These are phyloP conservation scores for Megacollybia marginata DNA, from an alignment of 768 basidiomycete genomes.

Conservation along the genomic window DNA sequence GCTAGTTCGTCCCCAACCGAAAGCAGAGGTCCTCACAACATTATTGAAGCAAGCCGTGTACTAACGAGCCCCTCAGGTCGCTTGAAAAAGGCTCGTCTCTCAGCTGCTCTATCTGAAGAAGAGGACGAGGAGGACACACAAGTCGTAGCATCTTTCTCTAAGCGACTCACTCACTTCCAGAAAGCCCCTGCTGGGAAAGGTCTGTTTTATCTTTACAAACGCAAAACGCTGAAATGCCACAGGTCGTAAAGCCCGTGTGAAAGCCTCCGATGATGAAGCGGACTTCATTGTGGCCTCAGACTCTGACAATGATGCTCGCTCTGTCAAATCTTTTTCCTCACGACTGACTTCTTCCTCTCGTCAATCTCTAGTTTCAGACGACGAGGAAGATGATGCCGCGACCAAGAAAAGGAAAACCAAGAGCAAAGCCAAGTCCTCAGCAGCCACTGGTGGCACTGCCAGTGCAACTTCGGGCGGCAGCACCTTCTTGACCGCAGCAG, in stretches of 20 bases:
- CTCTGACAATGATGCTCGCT: conserved; percentile 48
- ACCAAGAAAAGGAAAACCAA: conserved; percentile 29
- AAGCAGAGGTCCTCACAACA: conserved; percentile 15
- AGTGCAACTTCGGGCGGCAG: conserved; percentile 19
- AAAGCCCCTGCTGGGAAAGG: conserved; percentile 54
- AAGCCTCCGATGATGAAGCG: conserved; percentile 51
- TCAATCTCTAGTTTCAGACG: conserved; percentile 27
- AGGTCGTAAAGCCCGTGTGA: conserved; percentile 28
- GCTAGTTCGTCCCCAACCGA: conserved; percentile 27
- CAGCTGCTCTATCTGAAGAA: conserved; percentile 37
- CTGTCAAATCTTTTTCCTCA: conserved; percentile 42
- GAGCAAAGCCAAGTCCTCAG: conserved; percentile 23
- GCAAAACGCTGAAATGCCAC: background rate
- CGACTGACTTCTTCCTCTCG: conserved; percentile 36
- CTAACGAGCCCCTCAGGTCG: conserved; percentile 24
- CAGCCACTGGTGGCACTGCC: conserved; percentile 12
- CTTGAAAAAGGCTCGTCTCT: conserved; percentile 56
- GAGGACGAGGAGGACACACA: conserved; percentile 42
- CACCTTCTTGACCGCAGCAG: conserved; percentile 77
- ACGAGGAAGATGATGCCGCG: conserved; percentile 31
- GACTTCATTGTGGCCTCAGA: conserved; percentile 69
- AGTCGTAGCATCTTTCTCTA: conserved; percentile 41
- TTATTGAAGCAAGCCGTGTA: background rate
- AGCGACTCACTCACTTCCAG: conserved; percentile 56
- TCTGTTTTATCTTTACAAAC: conserved; percentile 11